These are phyloP conservation scores for Pelargonium australe DNA, from an alignment of 441 rosid species.

Conservation along the genomic window DNA sequence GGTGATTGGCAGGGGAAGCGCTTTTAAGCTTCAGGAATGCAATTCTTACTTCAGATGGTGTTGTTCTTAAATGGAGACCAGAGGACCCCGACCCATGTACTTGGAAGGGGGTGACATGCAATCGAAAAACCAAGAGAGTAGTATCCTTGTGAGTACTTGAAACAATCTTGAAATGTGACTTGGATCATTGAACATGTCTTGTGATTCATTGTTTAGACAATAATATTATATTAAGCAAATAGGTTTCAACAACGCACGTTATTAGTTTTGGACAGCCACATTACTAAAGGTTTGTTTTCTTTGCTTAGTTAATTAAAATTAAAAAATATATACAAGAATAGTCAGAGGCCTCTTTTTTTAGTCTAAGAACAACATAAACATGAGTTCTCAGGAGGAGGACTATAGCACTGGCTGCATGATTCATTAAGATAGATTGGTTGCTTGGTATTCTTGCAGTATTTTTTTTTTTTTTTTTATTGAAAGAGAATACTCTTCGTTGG, in stretches of 20 bases:
- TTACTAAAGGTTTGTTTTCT: background rate
- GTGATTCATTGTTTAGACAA: conserved; percentile 1
- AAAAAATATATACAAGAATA: too few relatives aligned
- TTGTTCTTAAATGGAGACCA: conserved; percentile 79
- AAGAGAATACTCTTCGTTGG: too few relatives aligned
- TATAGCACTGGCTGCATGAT: too few relatives aligned
- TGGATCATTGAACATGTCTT: background rate
- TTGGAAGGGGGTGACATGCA: conserved; percentile 88
- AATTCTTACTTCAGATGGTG: conserved; percentile 48
- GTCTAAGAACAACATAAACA: too few relatives aligned
- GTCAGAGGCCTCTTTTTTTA: too few relatives aligned
- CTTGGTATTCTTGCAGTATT: too few relatives aligned
- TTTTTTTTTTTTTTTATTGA: too few relatives aligned
- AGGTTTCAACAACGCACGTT: conserved; percentile 3
- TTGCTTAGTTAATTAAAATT: too few relatives aligned
- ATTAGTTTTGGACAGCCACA: background rate
- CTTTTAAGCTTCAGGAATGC: conserved; percentile 72
- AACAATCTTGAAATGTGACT: background rate
- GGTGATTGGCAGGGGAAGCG: conserved; percentile 59
- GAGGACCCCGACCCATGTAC: conserved; percentile 96
- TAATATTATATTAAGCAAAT: background rate
- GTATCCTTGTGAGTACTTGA: conserved; percentile 56
- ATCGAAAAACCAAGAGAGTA: conserved; percentile 74
- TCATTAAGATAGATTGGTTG: too few relatives aligned
- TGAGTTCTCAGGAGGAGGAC: too few relatives aligned